phyloP scores from a whole-genome alignment of 164 flowering plant species.

The Umbilicus rupestris region DNA sequence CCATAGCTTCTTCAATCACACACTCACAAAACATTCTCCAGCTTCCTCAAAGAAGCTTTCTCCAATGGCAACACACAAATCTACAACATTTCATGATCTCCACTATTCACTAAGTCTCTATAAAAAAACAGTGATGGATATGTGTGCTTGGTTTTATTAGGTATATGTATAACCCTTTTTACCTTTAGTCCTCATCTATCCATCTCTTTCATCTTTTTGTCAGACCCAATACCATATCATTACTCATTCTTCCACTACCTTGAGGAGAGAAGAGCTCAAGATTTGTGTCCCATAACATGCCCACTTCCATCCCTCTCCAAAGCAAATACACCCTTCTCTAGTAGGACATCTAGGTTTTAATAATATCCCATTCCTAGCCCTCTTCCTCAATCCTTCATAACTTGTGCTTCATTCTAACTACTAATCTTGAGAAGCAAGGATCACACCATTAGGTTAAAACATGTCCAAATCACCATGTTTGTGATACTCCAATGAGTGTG shows the following conservation, averaged over 20 bases:
- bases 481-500: background rate
- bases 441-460: background rate
- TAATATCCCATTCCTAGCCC: background rate
- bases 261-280: conserved; percentile 3
- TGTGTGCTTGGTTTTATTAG: background rate
- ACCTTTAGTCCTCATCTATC: background rate
- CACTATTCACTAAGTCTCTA: background rate
- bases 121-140: conserved; percentile 5
- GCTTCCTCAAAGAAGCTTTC: background rate
- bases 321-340: background rate
- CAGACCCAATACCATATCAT: conserved; percentile 5
- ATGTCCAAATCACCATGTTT: background rate
- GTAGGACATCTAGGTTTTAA: background rate
- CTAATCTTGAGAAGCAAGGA: background rate
- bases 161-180: background rate
- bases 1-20: background rate
- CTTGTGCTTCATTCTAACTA: background rate
- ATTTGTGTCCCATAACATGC: conserved; percentile 5
- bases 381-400: background rate
- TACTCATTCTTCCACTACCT: conserved; percentile 7
- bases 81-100: conserved; percentile 2
- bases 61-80: background rate
- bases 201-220: conserved; percentile 3
- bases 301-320: conserved; percentile 2
- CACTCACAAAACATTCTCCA: background rate